Evolutionary conservation across 768 basidiomycete genomes (phyloP), one percentile per base, ranked within the genome.

Genomic region (Auricularia sp.): DNA sequence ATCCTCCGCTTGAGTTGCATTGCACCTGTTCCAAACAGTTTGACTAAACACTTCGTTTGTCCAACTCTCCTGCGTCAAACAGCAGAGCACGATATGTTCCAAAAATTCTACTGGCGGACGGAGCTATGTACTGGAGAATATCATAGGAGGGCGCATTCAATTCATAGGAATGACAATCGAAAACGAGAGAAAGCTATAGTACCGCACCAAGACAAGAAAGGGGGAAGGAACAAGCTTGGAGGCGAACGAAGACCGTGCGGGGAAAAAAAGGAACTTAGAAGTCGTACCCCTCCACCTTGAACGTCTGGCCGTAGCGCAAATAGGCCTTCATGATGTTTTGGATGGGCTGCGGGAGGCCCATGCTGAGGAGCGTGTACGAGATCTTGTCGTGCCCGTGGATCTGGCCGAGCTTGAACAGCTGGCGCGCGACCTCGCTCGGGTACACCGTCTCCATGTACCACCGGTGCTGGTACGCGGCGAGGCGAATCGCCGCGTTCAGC

Each of bases 371-470:
- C 6, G 95, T 95, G 72, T 92, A 97, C 62, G 87, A 84, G 66
- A 98, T 93, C 77, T 98, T 98, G 66, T 87, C 89, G 69, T 93
- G 90, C 0, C 97, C 97, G 68, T 98, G 93, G 44, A 90, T 84
- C 74, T 88, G 88, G 5, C 94, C 93, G 5, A 99, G 82, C 75
- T 95, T 96, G 85, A 91, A 98, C 70, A 98, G 86, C 65, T 88
- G 85, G 39, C 88, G 85, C 0, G 94, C 92, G 58, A 98, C 92
- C 70, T 88, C 84, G 4, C 93, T 94, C 10, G 95, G 95, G 72
- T 90, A 97, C 87, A 82, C 83, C 87, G 56, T 90, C 80, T 95
- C 93, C 36, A 87, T 86, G 69, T 93, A 96, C 71, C 68, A 76
- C 70, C 80, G 70, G 65, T 79, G 77, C 74, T 95, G 90, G 78